phyloP scores from a whole-genome alignment of 192 early-diverging fungal genomes.

The Coemansia sp. region DNA sequence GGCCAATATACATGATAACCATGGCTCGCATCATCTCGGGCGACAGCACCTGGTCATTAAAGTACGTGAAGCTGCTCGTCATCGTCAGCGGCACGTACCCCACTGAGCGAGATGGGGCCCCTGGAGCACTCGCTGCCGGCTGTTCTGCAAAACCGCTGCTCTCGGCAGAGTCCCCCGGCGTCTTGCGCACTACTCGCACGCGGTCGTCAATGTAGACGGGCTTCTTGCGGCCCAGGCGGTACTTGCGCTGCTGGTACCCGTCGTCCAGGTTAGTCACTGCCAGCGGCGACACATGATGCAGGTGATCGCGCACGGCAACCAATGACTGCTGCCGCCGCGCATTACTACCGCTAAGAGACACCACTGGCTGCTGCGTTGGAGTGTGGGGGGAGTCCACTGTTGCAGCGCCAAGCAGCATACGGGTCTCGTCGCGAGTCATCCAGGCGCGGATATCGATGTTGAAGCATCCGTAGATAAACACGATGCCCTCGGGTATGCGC shows the following conservation, averaged over 20 bases:
- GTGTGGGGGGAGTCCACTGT: neutral
- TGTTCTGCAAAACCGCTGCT: neutral
- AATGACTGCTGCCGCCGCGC: constrained; percentile 29
- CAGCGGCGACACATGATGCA: constrained; percentile 68
- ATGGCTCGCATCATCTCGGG: constrained; percentile 73
- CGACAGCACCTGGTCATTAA: constrained; percentile 83
- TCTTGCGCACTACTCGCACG: constrained; percentile 26
- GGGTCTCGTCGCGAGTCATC: constrained; percentile 64
- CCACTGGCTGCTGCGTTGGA: neutral
- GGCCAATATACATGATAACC: constrained; percentile 81
- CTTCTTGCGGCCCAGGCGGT: neutral
- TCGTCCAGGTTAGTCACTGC: constrained; percentile 33
- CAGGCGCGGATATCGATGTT: constrained; percentile 91
- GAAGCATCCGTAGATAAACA: constrained; percentile 89
- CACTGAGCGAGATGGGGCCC: neutral
- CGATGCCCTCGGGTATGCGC: constrained; percentile 68
- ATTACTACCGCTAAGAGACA: neutral
- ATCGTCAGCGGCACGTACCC: constrained; percentile 59
- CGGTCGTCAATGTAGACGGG: constrained; percentile 30
- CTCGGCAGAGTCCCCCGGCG: neutral
- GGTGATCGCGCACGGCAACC: constrained; percentile 62
- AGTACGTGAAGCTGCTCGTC: constrained; percentile 75
- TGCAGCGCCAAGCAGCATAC: constrained; percentile 23
- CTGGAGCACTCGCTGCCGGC: neutral
- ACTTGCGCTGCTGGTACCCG: constrained; percentile 26